Evolutionary conservation across 208 protist species (phyloP), one percentile per base, ranked within the genome.

Genomic region (Trypanosoma rangeli): DNA sequence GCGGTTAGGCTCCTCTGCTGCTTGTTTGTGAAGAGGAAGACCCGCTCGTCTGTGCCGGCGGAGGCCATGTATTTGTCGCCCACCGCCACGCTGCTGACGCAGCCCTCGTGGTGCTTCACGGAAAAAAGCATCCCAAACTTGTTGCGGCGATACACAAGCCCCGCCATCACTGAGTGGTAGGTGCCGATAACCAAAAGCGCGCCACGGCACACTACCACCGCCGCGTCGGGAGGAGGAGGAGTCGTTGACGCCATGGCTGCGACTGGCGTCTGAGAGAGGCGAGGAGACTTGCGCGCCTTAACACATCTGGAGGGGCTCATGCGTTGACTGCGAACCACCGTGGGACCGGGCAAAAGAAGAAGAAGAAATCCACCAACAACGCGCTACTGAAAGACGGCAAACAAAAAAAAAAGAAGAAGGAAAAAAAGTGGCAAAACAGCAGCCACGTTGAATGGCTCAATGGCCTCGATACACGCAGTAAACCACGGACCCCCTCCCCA

Each of bases 11-110:
- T 60, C 73, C 74, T 55, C 57, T 69, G 61, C 44, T 26, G 48
- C 64, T 94, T 94, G 67, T 90, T 90, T 3, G 89, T 92, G 65
- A 92, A 94, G 53, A 91, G 73, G 52, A 85, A 87, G 29, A 90
- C 65, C 1, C 86, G 89, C 76, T 94, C 89, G 63, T 94, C 89
- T 0, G 80, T 81, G 59, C 89, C 85, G 53, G 78, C 76, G 62
- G 76, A 84, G 50, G 83, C 85, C 60, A 92, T 74, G 64, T 90
- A 90, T 59, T 71, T 71, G 22, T 70, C 70, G 29, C 71, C 78
- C 0, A 81, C 76, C 13, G 77, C 77, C 16, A 84, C 74, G 7
- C 52, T 70, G 39, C 78, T 87, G 48, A 92, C 55, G 62, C 68
- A 72, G 15, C 85, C 85, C 20, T 85, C 79, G 61, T 94, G 89